These are phyloP conservation scores for Rhizopus microsporus DNA, from an alignment of 371 early-diverging fungal species.

Conservation along the genomic window DNA sequence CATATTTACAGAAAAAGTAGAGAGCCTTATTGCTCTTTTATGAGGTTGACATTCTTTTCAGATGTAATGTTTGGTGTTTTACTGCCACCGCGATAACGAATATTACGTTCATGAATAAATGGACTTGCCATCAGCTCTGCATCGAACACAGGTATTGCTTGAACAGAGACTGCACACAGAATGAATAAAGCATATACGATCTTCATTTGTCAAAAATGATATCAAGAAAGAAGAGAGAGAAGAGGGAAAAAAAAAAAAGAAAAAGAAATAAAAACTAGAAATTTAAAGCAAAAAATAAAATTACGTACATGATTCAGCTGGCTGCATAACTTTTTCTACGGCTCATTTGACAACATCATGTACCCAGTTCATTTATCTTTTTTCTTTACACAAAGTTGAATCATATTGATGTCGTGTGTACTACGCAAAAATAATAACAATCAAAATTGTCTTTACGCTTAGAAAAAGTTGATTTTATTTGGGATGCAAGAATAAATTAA, in stretches of 20 bases:
- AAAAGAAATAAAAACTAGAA: no score
- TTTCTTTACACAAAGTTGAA: not conserved
- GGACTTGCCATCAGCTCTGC: slow-evolving; percentile 33
- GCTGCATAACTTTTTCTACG: no score
- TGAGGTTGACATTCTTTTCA: not conserved
- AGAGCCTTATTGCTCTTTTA: not conserved
- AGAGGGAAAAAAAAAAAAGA: not conserved
- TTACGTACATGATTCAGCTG: no score
- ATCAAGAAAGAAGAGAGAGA: not conserved
- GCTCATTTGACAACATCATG: no score
- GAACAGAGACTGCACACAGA: slow-evolving; percentile 7
- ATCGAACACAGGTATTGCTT: slow-evolving; percentile 33
- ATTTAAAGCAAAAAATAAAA: no score
- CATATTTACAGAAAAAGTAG: no score
- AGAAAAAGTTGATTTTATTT: not conserved
- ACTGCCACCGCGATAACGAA: slow-evolving; percentile 27
- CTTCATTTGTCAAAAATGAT: not conserved
- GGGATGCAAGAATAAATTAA: slow-evolving; percentile 19
- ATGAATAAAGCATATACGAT: slow-evolving; percentile 1
- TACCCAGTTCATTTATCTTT: no score
- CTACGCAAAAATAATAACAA: no score
- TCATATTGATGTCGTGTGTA: no score
- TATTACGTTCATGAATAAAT: slow-evolving; percentile 28
- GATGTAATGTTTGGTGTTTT: not conserved
- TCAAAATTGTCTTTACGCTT: not conserved